These are phyloP conservation scores for Litsea cubeba DNA, from an alignment of 164 flowering plant genomes.

Conservation along the genomic window DNA sequence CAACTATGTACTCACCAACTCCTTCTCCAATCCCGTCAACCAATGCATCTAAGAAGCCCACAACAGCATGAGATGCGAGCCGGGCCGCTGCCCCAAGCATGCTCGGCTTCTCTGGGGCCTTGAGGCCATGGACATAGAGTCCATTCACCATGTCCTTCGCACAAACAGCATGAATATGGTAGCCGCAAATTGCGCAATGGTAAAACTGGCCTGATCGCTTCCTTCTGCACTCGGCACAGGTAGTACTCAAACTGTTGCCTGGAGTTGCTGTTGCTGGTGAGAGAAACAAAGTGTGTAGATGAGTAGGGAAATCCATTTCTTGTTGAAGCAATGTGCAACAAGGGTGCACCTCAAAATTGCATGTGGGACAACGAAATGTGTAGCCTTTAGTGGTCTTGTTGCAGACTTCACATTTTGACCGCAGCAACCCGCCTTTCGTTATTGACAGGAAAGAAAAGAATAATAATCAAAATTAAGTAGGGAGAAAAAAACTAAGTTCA, in stretches of 20 bases:
- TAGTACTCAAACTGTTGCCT: slow-evolving; percentile 9
- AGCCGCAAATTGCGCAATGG: slow-evolving; percentile 52
- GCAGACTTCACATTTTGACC: slow-evolving; percentile 63
- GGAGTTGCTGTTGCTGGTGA: slow-evolving; percentile 18
- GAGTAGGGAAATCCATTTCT: slow-evolving; percentile 34
- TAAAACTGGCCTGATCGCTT: slow-evolving; percentile 52
- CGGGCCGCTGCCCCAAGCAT: slow-evolving; percentile 52
- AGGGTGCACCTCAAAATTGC: slow-evolving; percentile 76
- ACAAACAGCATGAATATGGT: slow-evolving; percentile 73
- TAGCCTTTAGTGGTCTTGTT: slow-evolving; percentile 54
- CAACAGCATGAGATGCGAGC: slow-evolving; percentile 54
- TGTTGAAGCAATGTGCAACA: slow-evolving; percentile 58
- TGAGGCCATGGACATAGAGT: slow-evolving; percentile 40
- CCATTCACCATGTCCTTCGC: slow-evolving; percentile 74
- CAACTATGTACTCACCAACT: slow-evolving; percentile 51
- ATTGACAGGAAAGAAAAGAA: neutral
- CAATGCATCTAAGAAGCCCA: slow-evolving; percentile 57
- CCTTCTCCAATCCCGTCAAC: slow-evolving; percentile 79
- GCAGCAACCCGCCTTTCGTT: slow-evolving; percentile 36
- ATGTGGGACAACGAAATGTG: slow-evolving; percentile 51
- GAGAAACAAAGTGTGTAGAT: slow-evolving; percentile 47
- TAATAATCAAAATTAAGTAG: neutral
- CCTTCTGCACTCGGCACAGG: slow-evolving; percentile 53
- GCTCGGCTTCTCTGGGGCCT: slow-evolving; percentile 32
- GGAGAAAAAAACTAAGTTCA: neutral